Base-by-base conservation (phyloP, 1,284 basidiomycete genomes). In the Trametes hirsuta region DNA sequence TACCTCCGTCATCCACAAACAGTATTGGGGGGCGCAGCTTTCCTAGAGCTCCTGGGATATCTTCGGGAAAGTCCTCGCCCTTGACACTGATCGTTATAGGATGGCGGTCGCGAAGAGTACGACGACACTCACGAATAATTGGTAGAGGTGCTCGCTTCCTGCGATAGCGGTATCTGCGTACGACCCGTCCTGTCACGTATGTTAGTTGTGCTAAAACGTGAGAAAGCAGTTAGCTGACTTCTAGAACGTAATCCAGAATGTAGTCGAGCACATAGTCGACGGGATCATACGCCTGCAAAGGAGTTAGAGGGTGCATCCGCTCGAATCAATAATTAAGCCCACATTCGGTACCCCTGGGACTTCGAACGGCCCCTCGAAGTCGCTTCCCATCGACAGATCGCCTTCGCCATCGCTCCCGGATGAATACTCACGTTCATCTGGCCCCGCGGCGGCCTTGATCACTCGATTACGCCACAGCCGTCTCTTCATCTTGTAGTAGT, bases 401-500 rank as follows among this genome's bases (percentile, higher is more conserved):
- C 44, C 41, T 8, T 51, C 59, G 1, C 36, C 45, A 9, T 64
- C 62, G 40, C 52, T 59, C 8, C 47, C 52, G 0, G 25, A 37
- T 10, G 55, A 41, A 14, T 37, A 39, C 1, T 51, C 57, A 1
- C 45, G 61, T 9, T 66, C 58, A 21, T 65, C 59, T 0, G 58
- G 50, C 0, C 62, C 66, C 0, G 65, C 68, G 4, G 63, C 66
- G 2, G 58, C 68, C 30, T 56, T 55, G 21, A 65, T 44, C 12
- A 63, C 53, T 18, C n/a, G 55, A 14, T 35, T 46, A 6, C 12
- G 15, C 55, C 56, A 64, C 6, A 53, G 39, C n/a, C 66, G 61
- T 9, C 39, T 55, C 58, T 68, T 70, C 53, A 68, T n/a, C 44
- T 67, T 67, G 61, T 66, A 72, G 24, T 68, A 70, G 22, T 63